Percentiles rank a stretch among this genome's conserved stretches.
These are phyloP conservation scores for Claviceps sp. DNA, from an alignment of 2,329 filamentous ascomycete species.

Conservation along the genomic window DNA sequence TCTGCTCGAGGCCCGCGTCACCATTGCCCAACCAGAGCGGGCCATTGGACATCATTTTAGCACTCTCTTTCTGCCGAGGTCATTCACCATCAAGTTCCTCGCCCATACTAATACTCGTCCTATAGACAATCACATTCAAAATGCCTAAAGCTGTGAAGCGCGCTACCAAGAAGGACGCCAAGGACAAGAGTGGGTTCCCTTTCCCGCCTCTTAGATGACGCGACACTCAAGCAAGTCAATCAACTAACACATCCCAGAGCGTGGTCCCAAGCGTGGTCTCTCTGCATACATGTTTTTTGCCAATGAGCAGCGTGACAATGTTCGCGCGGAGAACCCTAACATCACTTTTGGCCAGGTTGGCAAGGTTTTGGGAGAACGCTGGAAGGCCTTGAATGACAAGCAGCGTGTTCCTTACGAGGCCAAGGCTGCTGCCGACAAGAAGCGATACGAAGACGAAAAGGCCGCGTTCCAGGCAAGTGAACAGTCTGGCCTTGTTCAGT, in stretches of 20 bases:
- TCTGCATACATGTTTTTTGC: slow-evolving; percentile 99
- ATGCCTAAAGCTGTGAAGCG: slow-evolving; percentile 48
- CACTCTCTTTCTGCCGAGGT: neutral
- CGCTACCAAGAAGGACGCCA: slow-evolving; percentile 39
- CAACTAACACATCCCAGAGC: slow-evolving; percentile 21
- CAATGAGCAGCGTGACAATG: slow-evolving; percentile 97
- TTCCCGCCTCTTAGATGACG: neutral
- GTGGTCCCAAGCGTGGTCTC: slow-evolving; percentile 91
- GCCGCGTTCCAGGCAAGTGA: slow-evolving; percentile 70
- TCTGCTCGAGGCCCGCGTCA: neutral
- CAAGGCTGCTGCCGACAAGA: slow-evolving; percentile 95
- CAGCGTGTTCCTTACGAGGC: slow-evolving; percentile 89
- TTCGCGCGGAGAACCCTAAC: slow-evolving; percentile 94
- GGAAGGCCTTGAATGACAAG: slow-evolving; percentile 92
- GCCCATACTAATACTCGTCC: slow-evolving; percentile 5
- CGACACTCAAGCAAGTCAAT: neutral
- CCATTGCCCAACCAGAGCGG: neutral
- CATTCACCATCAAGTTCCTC: neutral
- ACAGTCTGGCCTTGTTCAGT: neutral
- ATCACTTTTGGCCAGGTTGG: slow-evolving; percentile 98
- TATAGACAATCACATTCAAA: slow-evolving; percentile 22
- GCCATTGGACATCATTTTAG: too few species aligned
- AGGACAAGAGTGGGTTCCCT: slow-evolving; percentile 44
- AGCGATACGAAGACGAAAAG: slow-evolving; percentile 98
- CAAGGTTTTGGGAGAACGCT: slow-evolving; percentile 95